Conservation (phyloP, 495 filamentous ascomycete species). For the Trypethelium eluteriae region DNA sequence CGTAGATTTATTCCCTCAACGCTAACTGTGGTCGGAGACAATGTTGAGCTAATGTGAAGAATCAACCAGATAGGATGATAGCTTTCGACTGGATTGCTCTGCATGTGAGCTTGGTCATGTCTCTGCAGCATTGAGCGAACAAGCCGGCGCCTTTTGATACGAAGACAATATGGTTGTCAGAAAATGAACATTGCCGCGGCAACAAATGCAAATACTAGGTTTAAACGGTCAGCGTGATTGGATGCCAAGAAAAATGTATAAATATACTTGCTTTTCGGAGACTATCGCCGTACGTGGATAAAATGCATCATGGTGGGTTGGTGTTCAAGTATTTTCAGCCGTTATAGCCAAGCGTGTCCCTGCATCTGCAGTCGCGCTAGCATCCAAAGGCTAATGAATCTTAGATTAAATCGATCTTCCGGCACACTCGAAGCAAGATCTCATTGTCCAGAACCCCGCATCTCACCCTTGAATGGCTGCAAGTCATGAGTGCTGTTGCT, state of each 20-base stretch:
- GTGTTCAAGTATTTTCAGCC: background rate
- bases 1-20: too few species aligned
- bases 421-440: background rate
- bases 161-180: background rate
- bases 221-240: background rate
- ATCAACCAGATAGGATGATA: too few species aligned
- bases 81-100: too few species aligned
- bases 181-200: background rate
- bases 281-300: background rate
- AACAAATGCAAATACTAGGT: background rate
- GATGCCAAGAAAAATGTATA: background rate
- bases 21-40: too few species aligned
- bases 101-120: too few species aligned
- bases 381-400: background rate
- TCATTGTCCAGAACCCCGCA: slow-evolving; percentile 1
- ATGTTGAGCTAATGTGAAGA: too few species aligned
- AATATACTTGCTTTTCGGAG: background rate
- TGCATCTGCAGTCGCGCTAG: slow-evolving; percentile 2
- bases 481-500: too few species aligned
- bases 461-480: background rate
- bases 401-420: slow-evolving; percentile 3
- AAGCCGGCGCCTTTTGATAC: background rate
- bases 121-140: too few species aligned
- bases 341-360: slow-evolving; percentile 3
- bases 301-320: background rate